A percentile compares a stretch with the other conserved stretches of the same genome.
phyloP scores from a whole-genome alignment of 2,329 filamentous ascomycete species.

The Volutella citrinella region DNA sequence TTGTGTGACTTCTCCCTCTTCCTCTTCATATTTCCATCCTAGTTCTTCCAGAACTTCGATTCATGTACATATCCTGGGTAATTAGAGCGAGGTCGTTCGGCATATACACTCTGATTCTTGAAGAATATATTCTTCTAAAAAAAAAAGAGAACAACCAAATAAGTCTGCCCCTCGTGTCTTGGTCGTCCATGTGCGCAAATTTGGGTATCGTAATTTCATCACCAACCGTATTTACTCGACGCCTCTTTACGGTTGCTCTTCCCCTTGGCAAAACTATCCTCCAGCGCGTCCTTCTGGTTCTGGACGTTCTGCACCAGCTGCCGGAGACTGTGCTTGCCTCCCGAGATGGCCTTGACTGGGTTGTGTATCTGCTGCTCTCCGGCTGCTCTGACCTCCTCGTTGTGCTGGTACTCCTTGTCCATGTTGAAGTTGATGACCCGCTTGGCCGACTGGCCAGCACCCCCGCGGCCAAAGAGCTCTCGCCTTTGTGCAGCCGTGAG shows the following conservation, averaged over 20 bases:
- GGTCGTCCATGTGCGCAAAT: too few relatives aligned
- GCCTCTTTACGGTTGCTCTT: conserved; percentile 78
- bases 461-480: conserved; percentile 77
- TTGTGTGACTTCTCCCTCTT: not conserved
- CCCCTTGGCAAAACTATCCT: conserved; percentile 86
- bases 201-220: conserved; percentile 26
- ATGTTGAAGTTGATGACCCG: conserved; percentile 85
- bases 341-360: conserved; percentile 79
- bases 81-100: conserved; percentile 9
- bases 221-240: conserved; percentile 81
- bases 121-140: conserved; percentile 6
- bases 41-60: conserved; percentile 7
- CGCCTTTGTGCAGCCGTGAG: conserved; percentile 73
- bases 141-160: too few relatives aligned
- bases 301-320: conserved; percentile 83
- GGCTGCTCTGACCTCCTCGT: conserved; percentile 69
- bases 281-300: conserved; percentile 79
- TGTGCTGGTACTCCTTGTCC: conserved; percentile 80
- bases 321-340: conserved; percentile 79
- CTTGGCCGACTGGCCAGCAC: conserved; percentile 37
- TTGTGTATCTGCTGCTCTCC: conserved; percentile 75
- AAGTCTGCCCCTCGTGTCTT: too few relatives aligned
- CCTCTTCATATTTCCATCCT: not conserved
- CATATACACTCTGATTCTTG: conserved; percentile 6
- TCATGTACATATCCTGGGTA: conserved; percentile 1